Conservation (phyloP, 179 eudicot species). For the Sideroxylon spinosum region DNA sequence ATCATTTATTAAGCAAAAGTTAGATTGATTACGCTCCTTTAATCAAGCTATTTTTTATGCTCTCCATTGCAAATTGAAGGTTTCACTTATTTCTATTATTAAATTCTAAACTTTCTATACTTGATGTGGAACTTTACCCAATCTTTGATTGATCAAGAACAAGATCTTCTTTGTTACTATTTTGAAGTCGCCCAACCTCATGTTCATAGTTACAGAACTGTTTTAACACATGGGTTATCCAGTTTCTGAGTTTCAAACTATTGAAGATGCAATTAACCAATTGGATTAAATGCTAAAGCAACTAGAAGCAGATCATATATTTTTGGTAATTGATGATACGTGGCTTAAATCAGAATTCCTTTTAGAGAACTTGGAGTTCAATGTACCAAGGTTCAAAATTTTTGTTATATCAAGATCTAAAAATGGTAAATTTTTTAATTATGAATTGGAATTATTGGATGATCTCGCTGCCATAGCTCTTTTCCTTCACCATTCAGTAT, state of each 20-base stretch:
- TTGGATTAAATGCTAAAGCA: conserved; percentile 17
- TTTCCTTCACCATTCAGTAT: conserved; percentile 24
- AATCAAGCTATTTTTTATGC: no score
- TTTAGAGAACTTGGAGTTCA: conserved; percentile 14
- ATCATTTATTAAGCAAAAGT: no score
- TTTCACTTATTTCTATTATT: no score
- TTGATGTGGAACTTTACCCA: no score
- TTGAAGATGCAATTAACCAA: conserved; percentile 28
- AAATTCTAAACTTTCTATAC: no score
- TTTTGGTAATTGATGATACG: conserved; percentile 36
- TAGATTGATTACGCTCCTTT: no score
- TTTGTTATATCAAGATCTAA: conserved; percentile 30
- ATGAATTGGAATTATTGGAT: conserved; percentile 21
- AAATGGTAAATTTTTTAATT: conserved; percentile 19
- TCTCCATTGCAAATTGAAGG: no score
- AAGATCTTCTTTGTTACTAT: conserved; percentile 32
- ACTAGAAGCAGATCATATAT: conserved; percentile 17
- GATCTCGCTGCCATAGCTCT: conserved; percentile 28
- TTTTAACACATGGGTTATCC: conserved; percentile 5
- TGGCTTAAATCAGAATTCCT: conserved; percentile 26
- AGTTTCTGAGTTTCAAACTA: conserved; percentile 13
- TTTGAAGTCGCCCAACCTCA: conserved; percentile 20
- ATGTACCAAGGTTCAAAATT: conserved; percentile 20
- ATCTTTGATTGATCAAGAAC: conserved; percentile 6
- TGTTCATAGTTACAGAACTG: conserved; percentile 17